Base-by-base conservation (phyloP, 1,284 basidiomycete species). In the Cutaneotrichosporon cavernicola region DNA sequence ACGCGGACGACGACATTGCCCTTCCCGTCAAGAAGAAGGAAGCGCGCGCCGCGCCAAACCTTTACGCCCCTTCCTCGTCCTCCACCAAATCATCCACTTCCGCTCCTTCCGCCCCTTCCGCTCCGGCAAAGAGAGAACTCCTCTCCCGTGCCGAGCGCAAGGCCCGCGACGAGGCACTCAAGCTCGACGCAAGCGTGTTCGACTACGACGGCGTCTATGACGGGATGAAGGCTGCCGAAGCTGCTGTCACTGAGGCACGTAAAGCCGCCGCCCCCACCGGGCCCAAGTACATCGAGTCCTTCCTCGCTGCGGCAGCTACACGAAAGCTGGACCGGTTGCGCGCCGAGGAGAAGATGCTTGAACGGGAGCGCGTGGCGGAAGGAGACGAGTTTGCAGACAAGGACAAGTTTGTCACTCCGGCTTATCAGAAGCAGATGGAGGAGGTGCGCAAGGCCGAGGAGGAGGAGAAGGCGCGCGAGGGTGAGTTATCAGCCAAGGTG, bases 201-300 rank as follows among this genome's bases (percentile, higher is more conserved):
- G 89, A 97, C 80, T 99, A 99, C 74, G 97, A 99, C 75, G 91
- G 91, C 76, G 89, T 98, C 7, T 99, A 90, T 86, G 97, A 99
- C 73, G 86, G 86, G 70, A 97, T 99, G 89, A 95, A 99, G 81
- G 86, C 88, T 66, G 89, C 88, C 1, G 92, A 94, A 79, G 83
- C 83, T 66, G 82, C 83, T 73, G 75, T 90, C 67, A 90, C 88
- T 74, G 85, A 86, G 73, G 84, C 82, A 2, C 92, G 91, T 76
- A 89, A 91, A 69, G 81, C 81, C 13, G 90, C 90, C 68, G 87
- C 86, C 71, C 87, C 89, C 73, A 83, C 90, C 66, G 90, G 92
- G 90, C 94, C 97, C 0, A 97, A 97, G 83, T 98, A 99, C 75
- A 97, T 98, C 65, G 85, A 86, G 57, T 86, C 85, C 40, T 86